Evolutionary conservation across 1,139 yeast species (phyloP).

Genomic region (Hyphopichia khmerensis): DNA sequence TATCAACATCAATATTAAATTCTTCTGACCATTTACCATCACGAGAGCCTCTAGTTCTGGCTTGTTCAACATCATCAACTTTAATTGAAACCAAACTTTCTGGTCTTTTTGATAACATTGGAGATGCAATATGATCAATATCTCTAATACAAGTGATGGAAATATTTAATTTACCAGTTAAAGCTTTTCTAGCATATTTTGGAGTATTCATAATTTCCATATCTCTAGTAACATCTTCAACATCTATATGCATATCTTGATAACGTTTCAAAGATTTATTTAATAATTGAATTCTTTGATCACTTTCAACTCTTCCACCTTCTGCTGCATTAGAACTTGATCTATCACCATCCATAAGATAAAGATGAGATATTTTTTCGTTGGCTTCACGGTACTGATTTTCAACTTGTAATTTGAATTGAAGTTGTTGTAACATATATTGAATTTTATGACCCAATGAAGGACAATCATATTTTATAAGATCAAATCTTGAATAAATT

Average conservation of each 20-base stretch:
- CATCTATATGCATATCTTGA: conserved; percentile 79
- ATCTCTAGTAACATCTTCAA: conserved; percentile 63
- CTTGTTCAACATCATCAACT: conserved; percentile 83
- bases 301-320: conserved; percentile 80
- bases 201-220: conserved; percentile 65
- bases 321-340: conserved; percentile 85
- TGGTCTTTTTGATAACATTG: conserved; percentile 71
- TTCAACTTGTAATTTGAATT: conserved; percentile 90
- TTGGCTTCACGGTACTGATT: conserved; percentile 91
- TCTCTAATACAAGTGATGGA: conserved; percentile 77
- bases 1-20: conserved; percentile 76
- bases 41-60: conserved; percentile 71
- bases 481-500: conserved; percentile 66
- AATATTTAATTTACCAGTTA: conserved; percentile 74
- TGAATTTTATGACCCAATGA: conserved; percentile 94
- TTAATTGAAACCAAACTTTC: conserved; percentile 78
- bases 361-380: conserved; percentile 81
- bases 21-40: conserved; percentile 85
- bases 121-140: conserved; percentile 89
- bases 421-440: conserved; percentile 91
- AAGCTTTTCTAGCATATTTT: conserved; percentile 75
- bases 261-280: conserved; percentile 83
- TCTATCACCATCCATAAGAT: conserved; percentile 88
- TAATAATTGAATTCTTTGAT: conserved; percentile 79
- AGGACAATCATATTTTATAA: conserved; percentile 90